phyloP scores from a whole-genome alignment of 306 rosid species.

The Biancaea sappan region DNA sequence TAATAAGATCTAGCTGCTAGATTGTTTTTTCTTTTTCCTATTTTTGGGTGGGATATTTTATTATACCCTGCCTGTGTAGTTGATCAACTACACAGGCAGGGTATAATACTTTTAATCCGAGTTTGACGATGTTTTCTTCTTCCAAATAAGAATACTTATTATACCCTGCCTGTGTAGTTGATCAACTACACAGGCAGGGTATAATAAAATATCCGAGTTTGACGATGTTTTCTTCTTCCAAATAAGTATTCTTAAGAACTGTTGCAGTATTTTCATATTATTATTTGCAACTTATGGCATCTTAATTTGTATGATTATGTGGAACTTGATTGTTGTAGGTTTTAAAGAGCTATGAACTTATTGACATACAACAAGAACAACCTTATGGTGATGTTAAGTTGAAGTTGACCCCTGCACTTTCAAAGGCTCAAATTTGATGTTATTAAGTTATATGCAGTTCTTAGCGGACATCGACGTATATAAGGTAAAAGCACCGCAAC shows the following conservation, averaged over 20 bases:
- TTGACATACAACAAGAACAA: slow-evolving; percentile 72
- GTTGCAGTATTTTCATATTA: not conserved
- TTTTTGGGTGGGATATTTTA: not conserved
- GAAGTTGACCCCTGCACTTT: slow-evolving; percentile 55
- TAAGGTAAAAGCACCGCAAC: slow-evolving; percentile 34
- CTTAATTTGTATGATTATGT: slow-evolving; percentile 17
- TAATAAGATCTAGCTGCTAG: not conserved
- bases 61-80: not conserved
- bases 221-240: not conserved
- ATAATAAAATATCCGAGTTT: not conserved
- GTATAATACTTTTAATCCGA: not conserved
- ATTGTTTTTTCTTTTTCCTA: not conserved
- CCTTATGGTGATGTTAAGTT: slow-evolving; percentile 72
- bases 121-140: not conserved
- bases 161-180: not conserved
- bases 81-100: too few relatives aligned
- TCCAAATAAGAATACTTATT: too few relatives aligned
- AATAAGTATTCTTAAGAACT: not conserved
- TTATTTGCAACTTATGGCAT: not conserved
- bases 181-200: too few relatives aligned
- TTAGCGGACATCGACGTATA: slow-evolving; percentile 28
- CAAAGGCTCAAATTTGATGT: slow-evolving; percentile 56
- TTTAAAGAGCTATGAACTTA: slow-evolving; percentile 59
- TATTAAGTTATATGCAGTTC: slow-evolving; percentile 4
- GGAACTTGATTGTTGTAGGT: slow-evolving; percentile 51